These are phyloP conservation scores for Huntiella moniliformis DNA, from an alignment of 2,329 filamentous ascomycete species.

Conservation along the genomic window DNA sequence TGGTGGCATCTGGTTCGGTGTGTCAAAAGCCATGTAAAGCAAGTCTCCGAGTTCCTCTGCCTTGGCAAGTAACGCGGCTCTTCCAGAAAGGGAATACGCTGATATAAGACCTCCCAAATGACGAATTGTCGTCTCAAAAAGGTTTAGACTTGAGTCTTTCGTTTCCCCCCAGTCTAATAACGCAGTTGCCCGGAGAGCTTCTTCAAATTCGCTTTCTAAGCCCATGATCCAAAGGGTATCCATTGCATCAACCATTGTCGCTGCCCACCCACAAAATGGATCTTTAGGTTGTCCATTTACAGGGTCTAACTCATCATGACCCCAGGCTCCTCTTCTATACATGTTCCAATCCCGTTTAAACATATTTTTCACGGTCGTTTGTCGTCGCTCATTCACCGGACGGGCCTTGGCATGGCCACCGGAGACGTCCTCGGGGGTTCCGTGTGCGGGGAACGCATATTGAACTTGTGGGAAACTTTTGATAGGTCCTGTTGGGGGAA, in stretches of 20 bases:
- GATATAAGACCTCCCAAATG: constrained; percentile 32
- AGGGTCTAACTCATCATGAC: constrained; percentile 31
- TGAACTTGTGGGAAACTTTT: constrained; percentile 18
- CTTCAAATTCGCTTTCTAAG: constrained; percentile 34
- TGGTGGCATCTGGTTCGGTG: constrained; percentile 30
- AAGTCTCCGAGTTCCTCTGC: constrained; percentile 34
- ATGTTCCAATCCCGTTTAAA: constrained; percentile 29
- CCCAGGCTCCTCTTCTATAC: constrained; percentile 34
- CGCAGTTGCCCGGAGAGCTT: constrained; percentile 29
- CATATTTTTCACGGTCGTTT: constrained; percentile 22
- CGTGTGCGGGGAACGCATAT: constrained; percentile 21
- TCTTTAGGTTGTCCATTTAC: constrained; percentile 28
- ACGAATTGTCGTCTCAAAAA: constrained; percentile 37
- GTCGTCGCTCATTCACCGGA: constrained; percentile 15
- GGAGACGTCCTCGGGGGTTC: neutral
- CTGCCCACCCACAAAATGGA: constrained; percentile 35
- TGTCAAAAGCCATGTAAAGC: constrained; percentile 35
- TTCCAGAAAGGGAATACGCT: constrained; percentile 30
- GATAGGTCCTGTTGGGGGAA: constrained; percentile 16
- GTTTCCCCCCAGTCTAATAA: constrained; percentile 33
- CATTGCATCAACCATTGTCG: constrained; percentile 39
- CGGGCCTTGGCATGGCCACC: neutral
- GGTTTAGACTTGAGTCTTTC: constrained; percentile 23
- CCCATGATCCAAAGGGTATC: constrained; percentile 47
- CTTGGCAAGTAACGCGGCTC: constrained; percentile 28